Conservation (phyloP, 2,329 filamentous ascomycete genomes). For the Sporothrix pseudoabietina region DNA sequence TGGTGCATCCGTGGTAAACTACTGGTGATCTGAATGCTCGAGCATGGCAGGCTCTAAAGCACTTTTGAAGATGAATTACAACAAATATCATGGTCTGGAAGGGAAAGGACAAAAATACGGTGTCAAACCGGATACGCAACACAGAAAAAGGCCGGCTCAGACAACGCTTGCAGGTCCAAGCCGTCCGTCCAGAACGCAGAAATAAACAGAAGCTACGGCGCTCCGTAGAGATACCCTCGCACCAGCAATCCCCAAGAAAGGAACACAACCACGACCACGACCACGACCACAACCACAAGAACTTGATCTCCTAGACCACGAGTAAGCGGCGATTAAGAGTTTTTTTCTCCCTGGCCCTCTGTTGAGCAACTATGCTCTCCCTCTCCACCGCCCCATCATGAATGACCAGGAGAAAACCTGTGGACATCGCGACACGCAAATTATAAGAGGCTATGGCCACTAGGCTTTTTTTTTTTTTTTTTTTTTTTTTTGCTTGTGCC, state of each 20-base stretch:
- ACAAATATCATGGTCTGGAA: background rate
- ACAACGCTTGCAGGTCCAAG: background rate
- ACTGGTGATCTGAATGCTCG: background rate
- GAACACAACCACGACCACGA: conserved; percentile 9
- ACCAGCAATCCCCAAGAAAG: background rate
- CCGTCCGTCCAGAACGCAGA: background rate
- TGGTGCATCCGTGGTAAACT: background rate
- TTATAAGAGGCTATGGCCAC: background rate
- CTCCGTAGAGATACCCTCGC: conserved; percentile 8
- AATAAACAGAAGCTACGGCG: background rate
- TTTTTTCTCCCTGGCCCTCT: conserved; percentile 3
- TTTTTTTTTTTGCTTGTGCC: background rate
- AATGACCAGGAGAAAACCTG: background rate
- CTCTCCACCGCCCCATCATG: background rate
- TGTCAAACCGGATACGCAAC: background rate
- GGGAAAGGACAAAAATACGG: background rate
- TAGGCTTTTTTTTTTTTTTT: background rate
- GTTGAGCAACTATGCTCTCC: conserved; percentile 5
- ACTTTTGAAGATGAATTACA: background rate
- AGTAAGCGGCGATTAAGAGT: background rate
- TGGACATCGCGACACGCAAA: background rate
- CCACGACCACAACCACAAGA: conserved; percentile 12
- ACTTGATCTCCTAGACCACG: background rate
- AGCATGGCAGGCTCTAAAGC: background rate
- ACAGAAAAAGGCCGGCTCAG: background rate